Conservation (phyloP, 75 land plant species). For the Pinus taeda region DNA sequence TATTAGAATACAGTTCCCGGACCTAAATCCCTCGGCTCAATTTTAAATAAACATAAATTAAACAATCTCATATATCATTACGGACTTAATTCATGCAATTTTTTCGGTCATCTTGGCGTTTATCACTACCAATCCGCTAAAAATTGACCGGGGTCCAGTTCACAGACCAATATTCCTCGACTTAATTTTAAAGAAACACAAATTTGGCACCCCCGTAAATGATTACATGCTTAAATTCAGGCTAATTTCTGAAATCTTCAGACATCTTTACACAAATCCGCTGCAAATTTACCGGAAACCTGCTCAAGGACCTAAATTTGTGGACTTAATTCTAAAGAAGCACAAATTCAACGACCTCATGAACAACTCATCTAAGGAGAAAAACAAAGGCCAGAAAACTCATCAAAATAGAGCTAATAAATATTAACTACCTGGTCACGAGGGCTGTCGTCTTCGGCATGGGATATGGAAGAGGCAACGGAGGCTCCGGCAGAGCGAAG, state of each 20-base stretch:
- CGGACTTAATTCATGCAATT: neutral
- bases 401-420: too few relatives aligned
- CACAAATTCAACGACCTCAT: too few relatives aligned
- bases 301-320: too few relatives aligned
- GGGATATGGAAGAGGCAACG: conserved; percentile 41
- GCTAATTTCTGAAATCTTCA: too few relatives aligned
- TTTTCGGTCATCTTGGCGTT: neutral
- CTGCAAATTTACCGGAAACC: too few relatives aligned
- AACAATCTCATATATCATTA: neutral
- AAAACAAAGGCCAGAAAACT: too few relatives aligned
- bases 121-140: neutral
- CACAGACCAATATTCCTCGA: neutral
- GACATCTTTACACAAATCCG: too few relatives aligned
- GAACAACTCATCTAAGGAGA: too few relatives aligned
- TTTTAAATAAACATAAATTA: neutral
- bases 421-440: conserved; percentile 42
- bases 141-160: neutral
- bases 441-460: conserved; percentile 24
- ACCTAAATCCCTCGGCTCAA: neutral
- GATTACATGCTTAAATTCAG: neutral
- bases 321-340: too few relatives aligned
- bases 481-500: conserved; percentile 49
- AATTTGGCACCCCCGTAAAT: neutral
- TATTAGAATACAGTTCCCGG: neutral
- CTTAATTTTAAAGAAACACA: neutral